Evolutionary conservation across 495 filamentous ascomycete genomes (phyloP).

Genomic region (Penicillium lividum): DNA sequence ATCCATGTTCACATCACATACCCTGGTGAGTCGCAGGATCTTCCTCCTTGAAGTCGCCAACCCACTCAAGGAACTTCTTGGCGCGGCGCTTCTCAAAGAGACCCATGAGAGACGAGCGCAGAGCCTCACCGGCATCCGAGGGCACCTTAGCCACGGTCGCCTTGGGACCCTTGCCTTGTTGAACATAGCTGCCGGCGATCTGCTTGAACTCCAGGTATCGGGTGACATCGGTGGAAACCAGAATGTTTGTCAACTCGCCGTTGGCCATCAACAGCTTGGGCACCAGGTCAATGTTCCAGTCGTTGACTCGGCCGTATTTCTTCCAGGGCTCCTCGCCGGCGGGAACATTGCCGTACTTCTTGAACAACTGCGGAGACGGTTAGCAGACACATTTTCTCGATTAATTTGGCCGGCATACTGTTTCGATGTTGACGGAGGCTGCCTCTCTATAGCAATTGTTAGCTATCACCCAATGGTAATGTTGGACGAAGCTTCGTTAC

Average conservation of each 20-base stretch:
- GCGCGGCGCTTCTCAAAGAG: slow-evolving; percentile 96
- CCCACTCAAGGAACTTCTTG: slow-evolving; percentile 96
- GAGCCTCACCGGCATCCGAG: slow-evolving; percentile 86
- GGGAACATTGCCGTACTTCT: slow-evolving; percentile 83
- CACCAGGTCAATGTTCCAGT: slow-evolving; percentile 99
- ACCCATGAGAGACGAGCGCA: slow-evolving; percentile 92
- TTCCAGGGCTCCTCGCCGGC: slow-evolving; percentile 93
- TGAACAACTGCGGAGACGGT: slow-evolving; percentile 69
- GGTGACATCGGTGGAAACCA: slow-evolving; percentile 95
- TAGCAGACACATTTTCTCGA: slow-evolving; percentile 4
- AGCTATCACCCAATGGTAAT: slow-evolving; percentile 20
- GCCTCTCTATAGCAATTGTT: slow-evolving; percentile 66
- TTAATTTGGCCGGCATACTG: slow-evolving; percentile 52
- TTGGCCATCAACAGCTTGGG: slow-evolving; percentile 98
- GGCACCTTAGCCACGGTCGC: slow-evolving; percentile 96
- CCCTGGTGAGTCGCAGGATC: slow-evolving; percentile 86
- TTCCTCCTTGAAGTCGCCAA: slow-evolving; percentile 83
- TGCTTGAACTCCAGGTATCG: slow-evolving; percentile 98
- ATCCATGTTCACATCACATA: slow-evolving; percentile 39
- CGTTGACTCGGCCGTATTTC: slow-evolving; percentile 92
- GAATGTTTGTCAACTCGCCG: slow-evolving; percentile 96
- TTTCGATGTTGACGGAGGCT: slow-evolving; percentile 91
- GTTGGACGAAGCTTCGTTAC: slow-evolving; percentile 43
- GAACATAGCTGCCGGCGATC: slow-evolving; percentile 96
- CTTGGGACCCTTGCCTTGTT: slow-evolving; percentile 76